phyloP scores from a whole-genome alignment of 2,329 filamentous ascomycete species.

The Alternaria alternata region DNA sequence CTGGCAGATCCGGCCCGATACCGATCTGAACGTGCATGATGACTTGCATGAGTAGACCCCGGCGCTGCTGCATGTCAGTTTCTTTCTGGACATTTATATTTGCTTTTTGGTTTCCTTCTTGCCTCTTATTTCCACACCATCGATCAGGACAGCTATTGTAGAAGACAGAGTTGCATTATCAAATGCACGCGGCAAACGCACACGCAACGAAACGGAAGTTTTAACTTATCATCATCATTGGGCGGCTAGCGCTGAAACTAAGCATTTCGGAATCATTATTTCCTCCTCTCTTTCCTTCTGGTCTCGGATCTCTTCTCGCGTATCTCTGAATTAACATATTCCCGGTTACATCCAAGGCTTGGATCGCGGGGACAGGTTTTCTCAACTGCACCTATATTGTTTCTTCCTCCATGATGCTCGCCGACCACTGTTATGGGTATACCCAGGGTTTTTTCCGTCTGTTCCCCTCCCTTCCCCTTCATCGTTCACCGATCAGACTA shows the following conservation, averaged over 20 bases:
- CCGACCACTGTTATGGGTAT: background rate
- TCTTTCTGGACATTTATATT: constrained; percentile 5
- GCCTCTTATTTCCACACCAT: background rate
- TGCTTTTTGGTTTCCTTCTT: constrained; percentile 4
- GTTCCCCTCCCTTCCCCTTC: background rate
- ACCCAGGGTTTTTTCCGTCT: background rate
- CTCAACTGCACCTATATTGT: background rate
- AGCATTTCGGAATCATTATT: constrained; percentile 24
- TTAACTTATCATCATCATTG: constrained; percentile 29
- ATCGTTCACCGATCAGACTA: constrained; percentile 5
- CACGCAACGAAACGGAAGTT: constrained; percentile 5
- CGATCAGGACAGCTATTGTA: constrained; percentile 1
- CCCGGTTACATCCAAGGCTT: background rate
- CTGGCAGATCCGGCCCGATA: constrained; percentile 4
- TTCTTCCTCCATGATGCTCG: background rate
- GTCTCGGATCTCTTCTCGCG: constrained; percentile 6
- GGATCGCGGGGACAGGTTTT: background rate
- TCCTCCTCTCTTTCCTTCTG: constrained; percentile 12
- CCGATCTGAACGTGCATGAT: constrained; percentile 16
- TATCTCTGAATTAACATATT: constrained; percentile 4
- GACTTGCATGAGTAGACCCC: constrained; percentile 15
- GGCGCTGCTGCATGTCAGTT: constrained; percentile 9
- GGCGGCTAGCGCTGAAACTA: constrained; percentile 40
- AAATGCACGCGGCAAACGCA: constrained; percentile 5
- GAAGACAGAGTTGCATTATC: background rate